These are phyloP conservation scores for Coemansia sp. DNA, from an alignment of 192 early-diverging fungal genomes.

Conservation along the genomic window DNA sequence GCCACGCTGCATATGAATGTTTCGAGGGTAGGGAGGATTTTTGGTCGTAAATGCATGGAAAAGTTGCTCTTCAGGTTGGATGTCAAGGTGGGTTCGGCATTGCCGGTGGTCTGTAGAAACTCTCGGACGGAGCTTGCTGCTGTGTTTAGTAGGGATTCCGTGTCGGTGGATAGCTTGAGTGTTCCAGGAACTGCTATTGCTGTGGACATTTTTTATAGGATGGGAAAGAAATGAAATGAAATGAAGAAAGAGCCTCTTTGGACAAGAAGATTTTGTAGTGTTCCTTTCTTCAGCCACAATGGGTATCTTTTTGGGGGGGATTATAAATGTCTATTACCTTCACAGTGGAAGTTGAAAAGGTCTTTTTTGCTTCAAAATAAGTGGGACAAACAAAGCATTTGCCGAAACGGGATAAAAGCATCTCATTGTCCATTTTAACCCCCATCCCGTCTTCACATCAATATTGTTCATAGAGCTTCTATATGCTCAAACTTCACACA, in stretches of 20 bases:
- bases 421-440: too few species aligned
- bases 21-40: slow-evolving; percentile 34
- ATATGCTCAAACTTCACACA: too few species aligned
- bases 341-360: too few species aligned
- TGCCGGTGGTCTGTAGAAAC: slow-evolving; percentile 27
- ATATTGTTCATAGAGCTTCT: too few species aligned
- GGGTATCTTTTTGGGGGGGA: not conserved
- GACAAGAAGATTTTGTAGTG: too few species aligned
- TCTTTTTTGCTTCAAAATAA: not conserved
- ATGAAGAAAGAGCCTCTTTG: not conserved
- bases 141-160: slow-evolving; percentile 29
- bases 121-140: slow-evolving; percentile 38
- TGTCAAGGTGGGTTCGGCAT: slow-evolving; percentile 9
- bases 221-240: not conserved
- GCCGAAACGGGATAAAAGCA: slow-evolving; percentile 10
- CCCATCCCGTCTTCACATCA: too few species aligned
- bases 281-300: too few species aligned
- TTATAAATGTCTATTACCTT: too few species aligned
- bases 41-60: slow-evolving; percentile 19
- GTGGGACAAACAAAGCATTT: slow-evolving; percentile 3
- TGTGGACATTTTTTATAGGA: slow-evolving; percentile 1
- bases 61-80: slow-evolving; percentile 30
- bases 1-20: slow-evolving; percentile 38
- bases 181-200: slow-evolving; percentile 1
- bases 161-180: not conserved